A percentile compares a stretch with the other conserved stretches of the same genome.
Evolutionary conservation across 768 basidiomycete genomes (phyloP).

Genomic region (Sistotremastrum suecicum): DNA sequence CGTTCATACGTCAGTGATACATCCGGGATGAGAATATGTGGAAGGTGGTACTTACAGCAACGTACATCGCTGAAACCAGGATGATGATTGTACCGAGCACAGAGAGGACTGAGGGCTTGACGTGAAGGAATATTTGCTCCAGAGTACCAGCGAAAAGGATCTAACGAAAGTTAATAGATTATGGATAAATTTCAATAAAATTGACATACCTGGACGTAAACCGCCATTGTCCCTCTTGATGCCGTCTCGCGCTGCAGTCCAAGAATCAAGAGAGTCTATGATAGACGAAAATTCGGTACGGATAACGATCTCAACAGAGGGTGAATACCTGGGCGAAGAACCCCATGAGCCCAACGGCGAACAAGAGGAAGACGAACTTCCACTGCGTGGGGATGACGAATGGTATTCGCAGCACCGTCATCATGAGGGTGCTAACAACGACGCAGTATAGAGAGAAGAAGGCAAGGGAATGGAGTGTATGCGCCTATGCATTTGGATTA

Average conservation of each 20-base stretch:
- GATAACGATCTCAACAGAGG: neutral
- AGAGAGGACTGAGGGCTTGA: slow-evolving; percentile 42
- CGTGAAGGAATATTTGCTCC: slow-evolving; percentile 52
- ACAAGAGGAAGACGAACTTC: slow-evolving; percentile 9
- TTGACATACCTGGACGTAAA: slow-evolving; percentile 37
- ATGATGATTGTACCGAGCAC: slow-evolving; percentile 53
- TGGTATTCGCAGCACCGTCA: slow-evolving; percentile 10
- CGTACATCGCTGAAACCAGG: slow-evolving; percentile 44
- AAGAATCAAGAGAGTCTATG: slow-evolving; percentile 39
- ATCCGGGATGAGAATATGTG: too few relatives aligned
- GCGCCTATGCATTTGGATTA: slow-evolving; percentile 22
- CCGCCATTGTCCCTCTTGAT: slow-evolving; percentile 43
- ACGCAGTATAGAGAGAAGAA: slow-evolving; percentile 53
- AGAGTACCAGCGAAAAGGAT: slow-evolving; percentile 56
- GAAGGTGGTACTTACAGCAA: slow-evolving; percentile 33
- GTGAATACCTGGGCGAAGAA: slow-evolving; percentile 19
- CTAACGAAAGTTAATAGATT: slow-evolving; percentile 15
- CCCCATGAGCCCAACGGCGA: slow-evolving; percentile 23
- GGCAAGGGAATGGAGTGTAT: slow-evolving; percentile 55
- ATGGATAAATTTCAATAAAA: slow-evolving; percentile 4
- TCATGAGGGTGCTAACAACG: slow-evolving; percentile 18
- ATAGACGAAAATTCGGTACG: neutral
- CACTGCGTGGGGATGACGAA: slow-evolving; percentile 12
- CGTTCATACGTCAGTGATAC: too few relatives aligned
- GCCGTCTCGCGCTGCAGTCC: slow-evolving; percentile 56